Base-by-base conservation (phyloP, 495 filamentous ascomycete genomes). In the Penicillium paradoxum region DNA sequence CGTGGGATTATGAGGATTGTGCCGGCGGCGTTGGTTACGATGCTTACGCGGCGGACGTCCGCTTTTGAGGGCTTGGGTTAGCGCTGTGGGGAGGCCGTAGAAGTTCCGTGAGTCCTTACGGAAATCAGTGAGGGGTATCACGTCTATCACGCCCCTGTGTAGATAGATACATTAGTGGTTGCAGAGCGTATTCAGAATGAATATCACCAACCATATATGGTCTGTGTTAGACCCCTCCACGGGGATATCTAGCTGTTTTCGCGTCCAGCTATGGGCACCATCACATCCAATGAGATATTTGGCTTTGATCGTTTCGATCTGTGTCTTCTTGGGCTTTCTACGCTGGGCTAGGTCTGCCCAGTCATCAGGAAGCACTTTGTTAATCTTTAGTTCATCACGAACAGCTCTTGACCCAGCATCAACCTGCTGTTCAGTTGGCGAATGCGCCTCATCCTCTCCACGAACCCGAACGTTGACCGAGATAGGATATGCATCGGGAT, bases 241-340 rank as follows among this genome's bases (percentile, higher is more conserved):
- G 10, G 73, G 64, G 34, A 80, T 79, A 4, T 75, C 73, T 4
- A 86, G 63, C 37, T 81, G 76, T 56, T 71, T 73, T 30, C 84
- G 68, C 1, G 79, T 79, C 84, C 84, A 86, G 42, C 75, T 79
- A 54, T 82, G 83, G 2, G 83, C 83, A 1, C 83, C 83, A 63
- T 88, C 85, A 45, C 78, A 82, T 2, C 84, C 84, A n/a, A 87
- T 74, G 40, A 88, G 65, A 54, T 86, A 89, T 56, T 83, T 86
- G 5, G 83, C 77, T 27, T 61, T 73, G 6, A 87, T 65, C 3
- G 54, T 69, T 57, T 83, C 65, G 13, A 59, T 60, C 11, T 52
- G 63, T 2, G 62, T 65, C 49, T 67, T 58, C 41, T 65, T 65
- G 13, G 45, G 54, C 25, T 59, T 60, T 10, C 66, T 60, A 24